A percentile compares a stretch with the other conserved stretches of the same genome.
These are phyloP conservation scores for Fusarium pininemorale DNA, from an alignment of 2,329 filamentous ascomycete genomes.

Conservation along the genomic window DNA sequence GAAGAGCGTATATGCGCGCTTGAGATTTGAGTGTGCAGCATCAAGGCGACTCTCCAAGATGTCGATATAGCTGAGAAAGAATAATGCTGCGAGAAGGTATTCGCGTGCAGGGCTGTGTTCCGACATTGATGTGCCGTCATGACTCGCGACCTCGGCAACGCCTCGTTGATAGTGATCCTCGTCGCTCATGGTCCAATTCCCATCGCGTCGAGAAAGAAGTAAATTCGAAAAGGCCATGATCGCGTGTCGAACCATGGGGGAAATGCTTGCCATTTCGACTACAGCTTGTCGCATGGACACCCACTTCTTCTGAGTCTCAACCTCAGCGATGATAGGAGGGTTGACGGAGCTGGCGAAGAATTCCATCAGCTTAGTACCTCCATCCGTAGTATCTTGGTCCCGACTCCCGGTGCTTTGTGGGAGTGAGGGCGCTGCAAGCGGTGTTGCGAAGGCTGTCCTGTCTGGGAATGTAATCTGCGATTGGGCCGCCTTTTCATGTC, in stretches of 20 bases:
- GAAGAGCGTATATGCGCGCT: conserved; percentile 59
- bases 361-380: conserved; percentile 51
- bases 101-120: conserved; percentile 49
- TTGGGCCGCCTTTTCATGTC: conserved; percentile 25
- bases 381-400: conserved; percentile 5
- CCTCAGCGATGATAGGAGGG: conserved; percentile 62
- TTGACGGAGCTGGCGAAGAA: conserved; percentile 59
- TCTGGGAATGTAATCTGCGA: conserved; percentile 39
- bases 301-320: conserved; percentile 64
- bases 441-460: conserved; percentile 29
- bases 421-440: conserved; percentile 34
- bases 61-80: conserved; percentile 64
- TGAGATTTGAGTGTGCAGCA: conserved; percentile 59
- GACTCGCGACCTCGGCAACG: conserved; percentile 45
- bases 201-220: conserved; percentile 50
- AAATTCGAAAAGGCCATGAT: conserved; percentile 63
- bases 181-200: conserved; percentile 44
- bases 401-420: conserved; percentile 33
- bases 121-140: conserved; percentile 35
- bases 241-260: conserved; percentile 57
- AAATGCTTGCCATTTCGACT: conserved; percentile 57
- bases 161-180: conserved; percentile 52
- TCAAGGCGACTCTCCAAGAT: conserved; percentile 54
- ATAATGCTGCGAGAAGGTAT: conserved; percentile 59
- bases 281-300: conserved; percentile 58